phyloP scores from a whole-genome alignment of 441 rosid genomes.

The Dalechampia spathulata region DNA sequence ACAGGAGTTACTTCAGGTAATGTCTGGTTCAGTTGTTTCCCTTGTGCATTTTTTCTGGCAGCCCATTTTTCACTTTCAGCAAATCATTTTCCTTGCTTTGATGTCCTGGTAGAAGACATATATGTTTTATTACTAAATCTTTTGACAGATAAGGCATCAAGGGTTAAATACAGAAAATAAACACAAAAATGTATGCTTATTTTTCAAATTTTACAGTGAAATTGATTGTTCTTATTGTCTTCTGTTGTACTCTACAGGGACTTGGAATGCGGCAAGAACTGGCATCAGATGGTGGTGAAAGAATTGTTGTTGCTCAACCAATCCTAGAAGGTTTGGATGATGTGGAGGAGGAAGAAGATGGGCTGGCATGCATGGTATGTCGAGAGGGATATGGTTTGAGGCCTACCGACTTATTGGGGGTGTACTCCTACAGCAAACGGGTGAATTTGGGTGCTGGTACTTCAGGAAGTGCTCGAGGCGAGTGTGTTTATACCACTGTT shows the following conservation, averaged over 20 bases:
- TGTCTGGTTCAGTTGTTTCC: conserved; percentile 7
- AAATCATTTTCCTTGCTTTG: background rate
- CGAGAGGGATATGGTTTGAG: conserved; percentile 99
- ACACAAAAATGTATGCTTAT: background rate
- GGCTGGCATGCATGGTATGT: conserved; percentile 99
- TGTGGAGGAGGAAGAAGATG: conserved; percentile 98
- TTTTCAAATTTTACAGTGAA: background rate
- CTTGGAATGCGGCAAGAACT: conserved; percentile 92
- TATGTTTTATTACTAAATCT: background rate
- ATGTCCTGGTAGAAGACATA: background rate
- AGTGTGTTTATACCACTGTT: conserved; percentile 97
- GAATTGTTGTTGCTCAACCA: conserved; percentile 83
- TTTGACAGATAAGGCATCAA: no score
- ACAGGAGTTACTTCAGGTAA: conserved; percentile 89
- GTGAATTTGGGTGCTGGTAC: conserved; percentile 94
- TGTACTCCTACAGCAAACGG: conserved; percentile 89
- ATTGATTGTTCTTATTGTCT: background rate
- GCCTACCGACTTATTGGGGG: conserved; percentile 93
- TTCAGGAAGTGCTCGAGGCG: conserved; percentile 97
- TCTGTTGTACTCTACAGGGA: conserved; percentile 39
- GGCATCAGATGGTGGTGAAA: conserved; percentile 91
- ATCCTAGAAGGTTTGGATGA: conserved; percentile 96
- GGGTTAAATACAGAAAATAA: no score
- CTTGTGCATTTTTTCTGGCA: background rate
- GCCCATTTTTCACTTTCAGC: background rate